Evolutionary conservation across 768 basidiomycete genomes (phyloP).

Genomic region (Mycena chlorophos): DNA sequence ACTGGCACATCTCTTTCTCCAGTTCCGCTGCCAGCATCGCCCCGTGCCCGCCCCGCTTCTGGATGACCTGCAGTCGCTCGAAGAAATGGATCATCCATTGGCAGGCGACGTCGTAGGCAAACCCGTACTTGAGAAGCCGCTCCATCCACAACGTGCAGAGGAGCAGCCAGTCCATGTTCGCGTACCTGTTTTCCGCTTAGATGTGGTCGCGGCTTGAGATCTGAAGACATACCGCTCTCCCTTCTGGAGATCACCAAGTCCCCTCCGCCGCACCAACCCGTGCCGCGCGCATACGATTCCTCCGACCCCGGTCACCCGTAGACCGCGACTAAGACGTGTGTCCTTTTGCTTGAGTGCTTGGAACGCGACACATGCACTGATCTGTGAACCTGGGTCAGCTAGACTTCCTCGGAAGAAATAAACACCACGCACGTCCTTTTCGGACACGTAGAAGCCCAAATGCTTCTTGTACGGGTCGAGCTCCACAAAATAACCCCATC

Average conservation of each 20-base stretch:
- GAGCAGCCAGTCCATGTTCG: constrained; percentile 20
- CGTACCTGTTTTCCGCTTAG: constrained; percentile 3
- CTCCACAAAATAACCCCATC: constrained; percentile 6
- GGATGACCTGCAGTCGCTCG: neutral
- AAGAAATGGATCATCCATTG: neutral
- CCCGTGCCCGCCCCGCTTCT: neutral
- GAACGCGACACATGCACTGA: constrained; percentile 4
- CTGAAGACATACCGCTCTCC: constrained; percentile 10
- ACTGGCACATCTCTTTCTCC: no score
- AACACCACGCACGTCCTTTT: neutral
- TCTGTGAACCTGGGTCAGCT: no score
- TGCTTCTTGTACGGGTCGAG: constrained; percentile 5
- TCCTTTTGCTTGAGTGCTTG: neutral
- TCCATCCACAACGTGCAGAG: constrained; percentile 1
- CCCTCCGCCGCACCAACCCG: neutral
- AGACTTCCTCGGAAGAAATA: neutral
- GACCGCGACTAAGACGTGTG: neutral
- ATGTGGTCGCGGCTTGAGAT: neutral
- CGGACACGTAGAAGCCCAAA: neutral
- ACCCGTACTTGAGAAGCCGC: neutral
- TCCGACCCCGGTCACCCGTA: neutral
- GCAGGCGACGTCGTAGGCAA: neutral
- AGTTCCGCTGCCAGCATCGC: no score
- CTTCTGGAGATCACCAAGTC: constrained; percentile 13
- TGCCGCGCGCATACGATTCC: constrained; percentile 10